phyloP scores from a whole-genome alignment of 371 early-diverging fungal species.

The Phascolomyces articulosus region DNA sequence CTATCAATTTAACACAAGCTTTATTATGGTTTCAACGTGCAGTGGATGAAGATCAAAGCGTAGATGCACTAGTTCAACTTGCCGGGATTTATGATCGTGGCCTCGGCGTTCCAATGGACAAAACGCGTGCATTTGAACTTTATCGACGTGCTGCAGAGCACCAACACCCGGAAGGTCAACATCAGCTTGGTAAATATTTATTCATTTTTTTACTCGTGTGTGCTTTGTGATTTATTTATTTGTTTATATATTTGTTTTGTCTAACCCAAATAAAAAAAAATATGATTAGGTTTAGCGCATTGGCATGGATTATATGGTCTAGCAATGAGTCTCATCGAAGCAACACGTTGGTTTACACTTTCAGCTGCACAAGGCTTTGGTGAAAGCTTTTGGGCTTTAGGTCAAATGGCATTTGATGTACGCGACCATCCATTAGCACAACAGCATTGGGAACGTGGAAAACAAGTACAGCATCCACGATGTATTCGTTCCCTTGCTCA shows the following conservation, averaged over 20 bases:
- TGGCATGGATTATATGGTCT: slow-evolving; percentile 34
- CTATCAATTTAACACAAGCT: slow-evolving; percentile 21
- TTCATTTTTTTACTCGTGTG: background rate
- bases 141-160: slow-evolving; percentile 26
- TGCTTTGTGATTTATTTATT: background rate
- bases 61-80: slow-evolving; percentile 31
- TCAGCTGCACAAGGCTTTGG: slow-evolving; percentile 36
- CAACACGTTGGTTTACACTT: slow-evolving; percentile 35
- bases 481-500: slow-evolving; percentile 26
- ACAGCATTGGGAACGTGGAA: slow-evolving; percentile 37
- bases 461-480: slow-evolving; percentile 30
- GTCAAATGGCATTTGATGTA: slow-evolving; percentile 36
- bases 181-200: slow-evolving; percentile 27
- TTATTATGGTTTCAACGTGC: slow-evolving; percentile 31
- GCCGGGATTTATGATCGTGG: slow-evolving; percentile 33
- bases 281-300: slow-evolving; percentile 19
- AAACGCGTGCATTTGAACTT: slow-evolving; percentile 16
- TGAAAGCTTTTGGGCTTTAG: slow-evolving; percentile 38
- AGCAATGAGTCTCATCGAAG: slow-evolving; percentile 21
- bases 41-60: slow-evolving; percentile 26
- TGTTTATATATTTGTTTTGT: background rate
- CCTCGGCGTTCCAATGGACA: slow-evolving; percentile 9
- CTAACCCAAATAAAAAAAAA: background rate
- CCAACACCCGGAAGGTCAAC: slow-evolving; percentile 45
- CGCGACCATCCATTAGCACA: slow-evolving; percentile 33